phyloP scores from a whole-genome alignment of 257 asterid genomes.

The Henckelia pumila region DNA sequence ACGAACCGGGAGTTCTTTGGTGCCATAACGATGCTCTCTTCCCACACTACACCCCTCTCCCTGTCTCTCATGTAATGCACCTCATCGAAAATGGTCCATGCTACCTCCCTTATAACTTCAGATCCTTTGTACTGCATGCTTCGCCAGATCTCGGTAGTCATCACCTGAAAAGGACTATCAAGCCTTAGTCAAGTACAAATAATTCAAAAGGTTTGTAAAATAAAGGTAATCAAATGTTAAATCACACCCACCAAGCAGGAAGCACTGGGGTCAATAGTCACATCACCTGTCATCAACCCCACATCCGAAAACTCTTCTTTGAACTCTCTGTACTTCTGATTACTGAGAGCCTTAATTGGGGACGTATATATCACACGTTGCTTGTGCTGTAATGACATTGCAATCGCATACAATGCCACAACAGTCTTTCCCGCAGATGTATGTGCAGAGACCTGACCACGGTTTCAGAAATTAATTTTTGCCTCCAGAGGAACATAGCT shows the following conservation, averaged over 20 bases:
- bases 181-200: slow-evolving; percentile 16
- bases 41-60: slow-evolving; percentile 99
- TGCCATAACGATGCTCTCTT: slow-evolving; percentile 96
- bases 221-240: slow-evolving; percentile 17
- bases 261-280: slow-evolving; percentile 92
- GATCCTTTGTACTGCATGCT: slow-evolving; percentile 99
- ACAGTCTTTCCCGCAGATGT: slow-evolving; percentile 98
- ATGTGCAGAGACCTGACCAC: slow-evolving; percentile 82
- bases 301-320: slow-evolving; percentile 98
- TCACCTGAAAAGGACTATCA: slow-evolving; percentile 56
- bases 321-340: slow-evolving; percentile 95
- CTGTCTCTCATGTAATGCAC: slow-evolving; percentile 98
- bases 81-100: slow-evolving; percentile 96
- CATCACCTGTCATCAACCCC: too few relatives aligned
- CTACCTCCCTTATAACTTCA: slow-evolving; percentile 87
- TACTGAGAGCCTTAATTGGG: slow-evolving; percentile 94
- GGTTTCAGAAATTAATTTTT: slow-evolving; percentile 17
- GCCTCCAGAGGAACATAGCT: not conserved
- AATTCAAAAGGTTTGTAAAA: slow-evolving; percentile 13
- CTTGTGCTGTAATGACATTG: slow-evolving; percentile 75
- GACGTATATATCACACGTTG: slow-evolving; percentile 95
- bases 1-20: slow-evolving; percentile 86
- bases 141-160: slow-evolving; percentile 99
- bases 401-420: slow-evolving; percentile 86
- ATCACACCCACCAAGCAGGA: slow-evolving; percentile 85